Conservation (phyloP, 2,329 filamentous ascomycete species). For the Exophiala sp. region DNA sequence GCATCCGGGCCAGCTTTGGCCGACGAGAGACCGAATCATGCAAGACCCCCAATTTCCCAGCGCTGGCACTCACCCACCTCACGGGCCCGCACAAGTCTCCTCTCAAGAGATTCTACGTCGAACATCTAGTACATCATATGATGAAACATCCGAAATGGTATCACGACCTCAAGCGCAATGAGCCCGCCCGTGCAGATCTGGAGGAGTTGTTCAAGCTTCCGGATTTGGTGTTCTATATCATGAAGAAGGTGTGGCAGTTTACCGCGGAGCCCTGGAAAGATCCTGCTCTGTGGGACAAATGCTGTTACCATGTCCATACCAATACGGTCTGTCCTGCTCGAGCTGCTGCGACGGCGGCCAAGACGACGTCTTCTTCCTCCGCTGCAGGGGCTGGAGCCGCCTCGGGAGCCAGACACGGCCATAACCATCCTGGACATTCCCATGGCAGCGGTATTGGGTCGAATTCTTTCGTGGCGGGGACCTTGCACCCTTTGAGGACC, state of each 20-base stretch:
- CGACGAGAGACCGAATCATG: constrained; percentile 4
- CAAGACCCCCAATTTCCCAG: constrained; percentile 17
- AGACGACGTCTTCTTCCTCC: background rate
- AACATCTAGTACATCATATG: constrained; percentile 24
- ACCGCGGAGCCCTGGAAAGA: constrained; percentile 20
- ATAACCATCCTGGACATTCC: background rate
- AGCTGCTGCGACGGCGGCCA: constrained; percentile 1
- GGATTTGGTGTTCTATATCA: constrained; percentile 19
- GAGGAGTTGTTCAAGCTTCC: constrained; percentile 22
- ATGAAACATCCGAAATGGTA: constrained; percentile 22
- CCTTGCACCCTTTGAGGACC: constrained; percentile 5
- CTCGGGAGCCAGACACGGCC: background rate
- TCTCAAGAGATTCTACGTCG: constrained; percentile 22
- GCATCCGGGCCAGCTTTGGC: constrained; percentile 10
- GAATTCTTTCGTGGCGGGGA: background rate
- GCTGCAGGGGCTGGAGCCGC: background rate
- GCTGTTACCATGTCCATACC: constrained; percentile 22
- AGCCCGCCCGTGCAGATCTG: constrained; percentile 12
- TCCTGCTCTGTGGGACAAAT: constrained; percentile 15
- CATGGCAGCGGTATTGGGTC: too few species aligned
- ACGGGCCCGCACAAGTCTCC: constrained; percentile 19
- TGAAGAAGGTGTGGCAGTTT: constrained; percentile 24
- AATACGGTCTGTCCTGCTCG: constrained; percentile 16
- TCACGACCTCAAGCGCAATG: constrained; percentile 17
- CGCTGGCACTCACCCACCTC: constrained; percentile 18